phyloP scores from a whole-genome alignment of 495 filamentous ascomycete species.

The Xylaria castorea region DNA sequence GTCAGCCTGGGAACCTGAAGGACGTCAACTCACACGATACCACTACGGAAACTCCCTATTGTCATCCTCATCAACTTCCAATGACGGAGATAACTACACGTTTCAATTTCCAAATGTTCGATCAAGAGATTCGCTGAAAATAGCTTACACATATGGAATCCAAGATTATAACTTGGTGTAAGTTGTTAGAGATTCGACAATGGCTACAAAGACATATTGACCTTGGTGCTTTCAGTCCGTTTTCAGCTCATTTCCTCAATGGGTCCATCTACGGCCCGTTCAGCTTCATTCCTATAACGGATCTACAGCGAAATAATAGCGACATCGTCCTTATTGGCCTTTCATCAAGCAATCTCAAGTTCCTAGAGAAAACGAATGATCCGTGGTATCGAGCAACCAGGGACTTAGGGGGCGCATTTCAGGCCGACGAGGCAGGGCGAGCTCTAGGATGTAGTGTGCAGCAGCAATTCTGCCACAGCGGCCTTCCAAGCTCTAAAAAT shows the following conservation, averaged over 20 bases:
- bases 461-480: not conserved
- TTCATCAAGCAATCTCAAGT: not conserved
- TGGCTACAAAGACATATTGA: not conserved
- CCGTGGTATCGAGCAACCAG: not conserved
- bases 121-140: not conserved
- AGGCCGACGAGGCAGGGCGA: not conserved
- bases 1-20: not conserved
- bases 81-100: not conserved
- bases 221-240: not conserved
- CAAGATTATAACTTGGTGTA: not conserved
- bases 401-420: not conserved
- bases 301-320: not conserved
- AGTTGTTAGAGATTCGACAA: not conserved
- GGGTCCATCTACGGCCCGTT: not conserved
- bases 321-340: not conserved
- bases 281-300: not conserved
- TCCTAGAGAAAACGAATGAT: not conserved
- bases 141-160: not conserved
- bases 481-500: not conserved
- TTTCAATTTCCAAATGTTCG: not conserved
- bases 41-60: not conserved
- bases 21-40: not conserved
- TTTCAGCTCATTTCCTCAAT: conserved; percentile 1
- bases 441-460: not conserved
- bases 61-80: not conserved